Conservation (phyloP, 2,329 filamentous ascomycete genomes). For the Epichloe sibirici region DNA sequence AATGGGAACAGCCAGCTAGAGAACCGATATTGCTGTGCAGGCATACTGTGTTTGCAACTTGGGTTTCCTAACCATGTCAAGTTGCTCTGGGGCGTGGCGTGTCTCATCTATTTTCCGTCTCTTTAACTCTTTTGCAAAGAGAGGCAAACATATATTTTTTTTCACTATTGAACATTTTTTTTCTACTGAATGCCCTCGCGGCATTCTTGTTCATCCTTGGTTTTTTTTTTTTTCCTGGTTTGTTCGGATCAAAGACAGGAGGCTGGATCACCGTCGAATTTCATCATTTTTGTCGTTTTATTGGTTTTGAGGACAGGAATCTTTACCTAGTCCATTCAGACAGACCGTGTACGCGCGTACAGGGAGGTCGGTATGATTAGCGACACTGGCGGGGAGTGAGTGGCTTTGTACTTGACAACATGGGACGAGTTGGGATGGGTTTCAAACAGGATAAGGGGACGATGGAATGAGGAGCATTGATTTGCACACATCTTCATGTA, state of each 20-base stretch:
- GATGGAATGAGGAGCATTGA: not conserved
- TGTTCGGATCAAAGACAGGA: not conserved
- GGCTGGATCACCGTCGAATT: slow-evolving; percentile 3
- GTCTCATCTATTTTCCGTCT: too few relatives aligned
- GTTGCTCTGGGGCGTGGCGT: too few relatives aligned
- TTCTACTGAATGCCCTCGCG: not conserved
- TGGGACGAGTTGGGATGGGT: not conserved
- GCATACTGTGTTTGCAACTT: too few relatives aligned
- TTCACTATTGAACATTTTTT: not conserved
- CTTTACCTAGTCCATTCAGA: not conserved
- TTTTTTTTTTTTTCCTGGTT: not conserved
- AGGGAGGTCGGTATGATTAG: not conserved
- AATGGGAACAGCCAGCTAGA: too few relatives aligned
- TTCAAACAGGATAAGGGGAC: too few relatives aligned
- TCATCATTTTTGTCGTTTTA: not conserved
- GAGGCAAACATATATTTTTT: not conserved
- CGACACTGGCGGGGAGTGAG: not conserved
- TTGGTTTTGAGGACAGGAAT: not conserved
- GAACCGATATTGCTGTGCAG: too few relatives aligned
- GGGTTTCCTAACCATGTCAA: too few relatives aligned
- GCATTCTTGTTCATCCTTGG: not conserved
- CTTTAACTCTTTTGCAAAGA: not conserved
- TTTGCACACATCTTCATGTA: not conserved
- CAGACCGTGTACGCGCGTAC: not conserved
- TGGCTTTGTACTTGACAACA: not conserved